phyloP scores from a whole-genome alignment of 1,284 basidiomycete genomes.

The Trametes polyzona region DNA sequence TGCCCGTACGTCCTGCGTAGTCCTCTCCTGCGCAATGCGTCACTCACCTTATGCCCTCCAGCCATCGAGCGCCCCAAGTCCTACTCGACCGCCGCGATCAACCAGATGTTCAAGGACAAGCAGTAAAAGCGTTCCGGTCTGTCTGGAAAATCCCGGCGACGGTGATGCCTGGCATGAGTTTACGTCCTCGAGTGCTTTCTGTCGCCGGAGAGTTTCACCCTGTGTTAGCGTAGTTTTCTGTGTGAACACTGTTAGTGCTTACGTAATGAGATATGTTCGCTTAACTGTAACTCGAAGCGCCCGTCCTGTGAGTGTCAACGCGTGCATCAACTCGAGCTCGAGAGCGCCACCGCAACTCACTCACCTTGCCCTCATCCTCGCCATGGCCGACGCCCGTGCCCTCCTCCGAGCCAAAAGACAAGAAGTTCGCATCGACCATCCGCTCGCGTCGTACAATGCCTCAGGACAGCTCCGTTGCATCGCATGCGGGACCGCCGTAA shows the following conservation, averaged over 20 bases:
- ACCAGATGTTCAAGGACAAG: constrained; percentile 72
- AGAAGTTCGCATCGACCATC: constrained; percentile 71
- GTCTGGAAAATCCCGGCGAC: constrained; percentile 6
- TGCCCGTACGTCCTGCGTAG: constrained; percentile 63
- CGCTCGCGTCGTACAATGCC: constrained; percentile 68
- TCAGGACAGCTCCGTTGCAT: constrained; percentile 70
- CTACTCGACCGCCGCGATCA: constrained; percentile 77
- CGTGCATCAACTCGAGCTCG: too few relatives aligned
- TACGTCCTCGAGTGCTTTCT: neutral
- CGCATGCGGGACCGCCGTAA: constrained; percentile 65
- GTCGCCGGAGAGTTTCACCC: neutral
- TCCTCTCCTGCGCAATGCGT: neutral
- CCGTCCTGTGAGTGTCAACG: too few relatives aligned
- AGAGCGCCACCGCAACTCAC: too few relatives aligned
- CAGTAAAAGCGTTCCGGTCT: constrained; percentile 26
- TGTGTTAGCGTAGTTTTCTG: constrained; percentile 10
- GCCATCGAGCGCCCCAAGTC: constrained; percentile 89
- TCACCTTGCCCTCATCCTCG: neutral
- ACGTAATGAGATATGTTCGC: constrained; percentile 21
- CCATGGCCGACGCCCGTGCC: constrained; percentile 74
- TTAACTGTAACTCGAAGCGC: constrained; percentile 9
- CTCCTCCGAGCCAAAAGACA: constrained; percentile 78
- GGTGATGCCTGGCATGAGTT: neutral
- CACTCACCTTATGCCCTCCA: constrained; percentile 33
- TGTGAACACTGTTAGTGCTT: constrained; percentile 21